Evolutionary conservation across 2,329 filamentous ascomycete species (phyloP).

Genomic region (Falciphora oryzae): DNA sequence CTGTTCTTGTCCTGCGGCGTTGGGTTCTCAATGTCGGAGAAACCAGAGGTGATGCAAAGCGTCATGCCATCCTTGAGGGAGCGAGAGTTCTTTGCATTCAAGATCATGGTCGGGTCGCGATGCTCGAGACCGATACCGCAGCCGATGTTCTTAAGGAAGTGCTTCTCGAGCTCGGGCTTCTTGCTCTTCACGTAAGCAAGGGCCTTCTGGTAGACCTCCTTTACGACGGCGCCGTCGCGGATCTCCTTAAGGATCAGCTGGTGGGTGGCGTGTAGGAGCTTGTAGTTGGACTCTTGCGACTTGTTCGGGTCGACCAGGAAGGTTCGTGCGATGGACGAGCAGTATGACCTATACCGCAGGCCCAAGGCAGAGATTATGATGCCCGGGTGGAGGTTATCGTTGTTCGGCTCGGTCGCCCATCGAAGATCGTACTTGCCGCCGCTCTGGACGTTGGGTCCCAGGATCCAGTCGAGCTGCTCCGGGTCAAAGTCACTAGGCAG

Average conservation of each 20-base stretch:
- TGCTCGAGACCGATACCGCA: conserved; percentile 91
- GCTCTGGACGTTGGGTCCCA: conserved; percentile 87
- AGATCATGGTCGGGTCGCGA: conserved; percentile 72
- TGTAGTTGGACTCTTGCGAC: conserved; percentile 90
- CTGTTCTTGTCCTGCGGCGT: conserved; percentile 85
- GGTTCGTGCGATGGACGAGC: conserved; percentile 84
- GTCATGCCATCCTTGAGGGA: conserved; percentile 96
- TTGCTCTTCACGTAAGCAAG: conserved; percentile 74
- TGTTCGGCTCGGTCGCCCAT: conserved; percentile 71
- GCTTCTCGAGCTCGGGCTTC: conserved; percentile 91
- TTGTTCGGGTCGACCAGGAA: conserved; percentile 98
- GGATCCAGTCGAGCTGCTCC: conserved; percentile 86
- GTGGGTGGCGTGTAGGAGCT: conserved; percentile 77
- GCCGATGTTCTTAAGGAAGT: conserved; percentile 89
- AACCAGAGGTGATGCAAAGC: conserved; percentile 80
- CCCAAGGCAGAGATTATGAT: conserved; percentile 92
- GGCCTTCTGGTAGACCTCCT: conserved; percentile 90
- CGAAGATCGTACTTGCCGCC: conserved; percentile 92
- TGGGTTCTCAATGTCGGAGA: conserved; percentile 83
- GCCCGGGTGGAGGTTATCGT: conserved; percentile 78
- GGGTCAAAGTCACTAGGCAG: conserved; percentile 83
- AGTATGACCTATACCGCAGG: conserved; percentile 92
- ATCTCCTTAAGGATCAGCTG: conserved; percentile 87
- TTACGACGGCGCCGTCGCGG: conserved; percentile 76
- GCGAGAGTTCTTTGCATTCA: conserved; percentile 82